Base-by-base conservation (phyloP, 2,329 filamentous ascomycete species). In the Myriosclerotinia curreyana region DNA sequence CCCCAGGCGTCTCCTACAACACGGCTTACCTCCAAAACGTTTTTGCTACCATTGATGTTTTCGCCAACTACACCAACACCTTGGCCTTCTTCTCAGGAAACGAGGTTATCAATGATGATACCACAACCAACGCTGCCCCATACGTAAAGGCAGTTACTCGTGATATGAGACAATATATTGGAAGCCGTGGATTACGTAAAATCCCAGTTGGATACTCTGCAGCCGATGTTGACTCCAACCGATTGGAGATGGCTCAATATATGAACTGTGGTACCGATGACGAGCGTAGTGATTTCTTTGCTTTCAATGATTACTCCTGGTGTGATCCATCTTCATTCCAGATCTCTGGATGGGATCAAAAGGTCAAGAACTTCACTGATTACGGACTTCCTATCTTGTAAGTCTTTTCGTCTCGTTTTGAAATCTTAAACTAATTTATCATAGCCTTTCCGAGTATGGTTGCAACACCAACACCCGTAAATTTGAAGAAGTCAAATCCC, bases 401-500 rank as follows among this genome's bases (percentile, higher is more conserved):
- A 66, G 72, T 66, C 5, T 42, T 5, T 7, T 25, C 12, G 54
- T 14, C 31, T 28, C 8, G 7, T 3, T 49, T 8, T 25, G 4
- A n/a, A 20, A 40, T 5, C 20, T 49, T 11, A 20, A 58, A 46
- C 67, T 71, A 65, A 69, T 56, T 14, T 11, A 22, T 4, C 20
- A 48, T 34, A 73, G 72, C 66, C 66, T 99, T 62, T 97, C 93
- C 59, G 95, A 98, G 78, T 98, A 90, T 75, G 95, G 95, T 67
- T 99, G 95, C 81, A 92, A 75, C 78, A 89, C 84, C 75, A 92
- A 91, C 81, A 85, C 81, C 66, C 93, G 94, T 71, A 81, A 88
- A 73, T 99, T 96, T 74, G 81, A 86, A 66, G 94, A 97, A 79
- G 79, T 97, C 60, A 77, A 78, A 55, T 82, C 93, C 53, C 82